Conservation (phyloP, 1,139 yeast genomes). For the Pichia kudriavzevii region DNA sequence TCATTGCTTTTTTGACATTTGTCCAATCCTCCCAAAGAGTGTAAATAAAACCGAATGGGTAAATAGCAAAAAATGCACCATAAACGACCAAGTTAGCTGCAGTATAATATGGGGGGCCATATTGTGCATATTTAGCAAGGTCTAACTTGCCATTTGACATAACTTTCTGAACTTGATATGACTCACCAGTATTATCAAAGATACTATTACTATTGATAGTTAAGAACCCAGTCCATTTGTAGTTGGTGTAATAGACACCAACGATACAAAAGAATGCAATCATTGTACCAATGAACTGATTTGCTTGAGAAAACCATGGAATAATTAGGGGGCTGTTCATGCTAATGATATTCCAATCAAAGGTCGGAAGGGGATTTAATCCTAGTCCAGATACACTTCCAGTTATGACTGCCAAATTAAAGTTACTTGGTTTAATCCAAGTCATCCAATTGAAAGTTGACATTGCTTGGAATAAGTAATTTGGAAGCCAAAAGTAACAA, state of each 20-base stretch:
- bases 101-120: no score
- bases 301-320: constrained; percentile 51
- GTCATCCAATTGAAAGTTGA: constrained; percentile 46
- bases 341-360: constrained; percentile 45
- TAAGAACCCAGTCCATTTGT: no score
- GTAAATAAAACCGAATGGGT: constrained; percentile 40
- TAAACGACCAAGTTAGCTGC: constrained; percentile 39
- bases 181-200: no score
- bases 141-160: no score
- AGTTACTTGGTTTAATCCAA: constrained; percentile 50
- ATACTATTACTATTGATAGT: no score
- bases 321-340: constrained; percentile 65
- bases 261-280: no score
- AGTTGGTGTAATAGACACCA: no score
- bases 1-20: constrained; percentile 40
- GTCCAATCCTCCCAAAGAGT: constrained; percentile 41
- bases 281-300: no score
- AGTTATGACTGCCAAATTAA: constrained; percentile 53
- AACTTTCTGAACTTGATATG: no score
- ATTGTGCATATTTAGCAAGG: no score
- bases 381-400: constrained; percentile 47
- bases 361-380: constrained; percentile 49
- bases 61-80: constrained; percentile 36
- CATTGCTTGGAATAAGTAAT: constrained; percentile 43
- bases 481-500: constrained; percentile 52